Evolutionary conservation across 345 rosid species (phyloP).

Genomic region (Bruguiera parviflora): DNA sequence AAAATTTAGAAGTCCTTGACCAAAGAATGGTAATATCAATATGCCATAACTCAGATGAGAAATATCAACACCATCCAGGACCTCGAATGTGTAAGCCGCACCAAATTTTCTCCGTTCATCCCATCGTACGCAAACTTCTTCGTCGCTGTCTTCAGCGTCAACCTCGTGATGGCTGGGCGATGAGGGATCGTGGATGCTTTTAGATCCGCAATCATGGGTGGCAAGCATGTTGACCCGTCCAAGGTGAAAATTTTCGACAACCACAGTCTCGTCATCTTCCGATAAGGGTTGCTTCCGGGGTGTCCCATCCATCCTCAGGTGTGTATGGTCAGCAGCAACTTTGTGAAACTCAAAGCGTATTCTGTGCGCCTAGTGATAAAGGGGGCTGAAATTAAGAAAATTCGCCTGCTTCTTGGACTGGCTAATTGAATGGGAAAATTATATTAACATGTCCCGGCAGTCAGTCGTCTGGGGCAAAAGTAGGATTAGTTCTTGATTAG

Average conservation of each 20-base stretch:
- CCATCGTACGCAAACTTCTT: conserved; percentile 10
- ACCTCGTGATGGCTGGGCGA: conserved; percentile 21
- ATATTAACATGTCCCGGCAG: too few relatives aligned
- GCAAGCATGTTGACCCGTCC: conserved; percentile 95
- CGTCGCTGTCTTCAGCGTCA: conserved; percentile 38
- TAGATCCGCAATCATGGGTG: conserved; percentile 56
- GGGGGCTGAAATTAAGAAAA: neutral
- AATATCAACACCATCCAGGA: conserved; percentile 74
- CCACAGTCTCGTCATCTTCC: conserved; percentile 61
- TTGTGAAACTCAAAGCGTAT: conserved; percentile 74
- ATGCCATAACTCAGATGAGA: conserved; percentile 61
- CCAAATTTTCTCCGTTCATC: conserved; percentile 80
- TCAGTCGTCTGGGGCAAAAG: too few relatives aligned
- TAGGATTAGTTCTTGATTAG: too few relatives aligned
- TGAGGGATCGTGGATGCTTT: conserved; percentile 49
- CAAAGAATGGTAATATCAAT: neutral
- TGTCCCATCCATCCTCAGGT: conserved; percentile 87
- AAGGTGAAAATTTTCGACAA: conserved; percentile 76
- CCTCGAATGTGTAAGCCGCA: conserved; percentile 81
- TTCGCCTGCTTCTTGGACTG: too few relatives aligned
- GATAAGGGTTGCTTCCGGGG: conserved; percentile 96
- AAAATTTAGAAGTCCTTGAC: neutral
- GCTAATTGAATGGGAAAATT: too few relatives aligned
- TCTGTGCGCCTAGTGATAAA: conserved; percentile 53
- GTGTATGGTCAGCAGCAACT: conserved; percentile 66